Evolutionary conservation across 345 rosid genomes (phyloP).

Genomic region (Brassica juncea): DNA sequence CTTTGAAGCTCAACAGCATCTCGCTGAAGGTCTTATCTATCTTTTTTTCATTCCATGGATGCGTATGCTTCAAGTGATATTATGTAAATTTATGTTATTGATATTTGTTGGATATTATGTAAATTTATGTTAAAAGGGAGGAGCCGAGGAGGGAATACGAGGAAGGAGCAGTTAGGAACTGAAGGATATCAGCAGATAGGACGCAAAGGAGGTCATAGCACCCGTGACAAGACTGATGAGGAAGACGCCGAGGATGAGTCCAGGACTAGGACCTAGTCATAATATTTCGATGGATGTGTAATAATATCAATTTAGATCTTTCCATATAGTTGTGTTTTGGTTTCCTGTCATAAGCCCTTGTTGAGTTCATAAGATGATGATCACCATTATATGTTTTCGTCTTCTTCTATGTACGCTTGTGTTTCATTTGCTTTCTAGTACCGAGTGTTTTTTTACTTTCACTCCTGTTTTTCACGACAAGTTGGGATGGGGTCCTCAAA

Average conservation of each 20-base stretch:
- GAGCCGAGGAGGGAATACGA: conserved; percentile 60
- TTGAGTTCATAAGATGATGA: conserved; percentile 1
- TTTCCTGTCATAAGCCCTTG: conserved; percentile 5
- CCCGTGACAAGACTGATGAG: not conserved
- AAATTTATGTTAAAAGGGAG: conserved; percentile 44
- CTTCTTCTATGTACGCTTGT: not conserved
- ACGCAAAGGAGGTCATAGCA: conserved; percentile 17
- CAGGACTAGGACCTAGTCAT: conserved; percentile 35
- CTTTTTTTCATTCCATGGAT: not conserved
- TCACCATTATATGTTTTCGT: not conserved
- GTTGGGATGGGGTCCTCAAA: not conserved
- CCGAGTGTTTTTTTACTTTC: not conserved
- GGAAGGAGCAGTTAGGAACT: conserved; percentile 61
- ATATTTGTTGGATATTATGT: not conserved
- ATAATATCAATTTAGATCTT: not conserved
- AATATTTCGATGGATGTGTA: not conserved
- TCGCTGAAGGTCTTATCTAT: conserved; percentile 61
- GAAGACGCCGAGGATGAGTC: conserved; percentile 35
- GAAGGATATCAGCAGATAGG: conserved; percentile 75
- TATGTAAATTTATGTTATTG: not conserved
- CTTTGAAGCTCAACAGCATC: conserved; percentile 87
- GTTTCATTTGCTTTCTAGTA: not conserved
- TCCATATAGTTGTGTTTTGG: not conserved
- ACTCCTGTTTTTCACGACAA: not conserved
- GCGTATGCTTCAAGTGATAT: not conserved